Conservation (phyloP, 2,329 filamentous ascomycete species). For the Chaetoscypha palmicola region DNA sequence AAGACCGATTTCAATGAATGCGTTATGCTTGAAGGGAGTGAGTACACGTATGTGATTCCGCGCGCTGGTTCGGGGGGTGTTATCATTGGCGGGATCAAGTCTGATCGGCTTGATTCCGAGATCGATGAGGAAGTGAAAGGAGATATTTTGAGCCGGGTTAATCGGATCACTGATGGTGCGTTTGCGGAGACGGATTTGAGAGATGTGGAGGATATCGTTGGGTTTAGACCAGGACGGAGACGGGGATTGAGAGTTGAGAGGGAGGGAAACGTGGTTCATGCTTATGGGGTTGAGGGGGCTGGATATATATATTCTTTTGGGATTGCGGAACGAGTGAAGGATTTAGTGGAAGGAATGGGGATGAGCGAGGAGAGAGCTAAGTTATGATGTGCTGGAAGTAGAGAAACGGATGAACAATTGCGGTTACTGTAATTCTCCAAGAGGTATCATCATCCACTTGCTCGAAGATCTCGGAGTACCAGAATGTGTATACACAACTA, state of each 20-base stretch:
- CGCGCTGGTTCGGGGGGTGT: slow-evolving; percentile 19
- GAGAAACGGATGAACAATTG: no score
- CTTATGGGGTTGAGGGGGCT: slow-evolving; percentile 23
- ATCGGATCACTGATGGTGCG: slow-evolving; percentile 19
- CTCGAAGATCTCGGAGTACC: no score
- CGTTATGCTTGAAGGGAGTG: slow-evolving; percentile 22
- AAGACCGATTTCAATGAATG: slow-evolving; percentile 17
- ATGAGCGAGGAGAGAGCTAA: no score
- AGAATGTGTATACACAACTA: no score
- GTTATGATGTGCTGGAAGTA: no score
- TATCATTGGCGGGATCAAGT: slow-evolving; percentile 24
- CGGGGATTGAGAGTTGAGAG: slow-evolving; percentile 23
- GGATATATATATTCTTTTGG: slow-evolving; percentile 28
- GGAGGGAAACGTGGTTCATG: slow-evolving; percentile 21
- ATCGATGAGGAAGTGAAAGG: slow-evolving; percentile 19
- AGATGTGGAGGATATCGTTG: slow-evolving; percentile 20
- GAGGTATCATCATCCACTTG: no score
- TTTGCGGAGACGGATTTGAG: slow-evolving; percentile 18
- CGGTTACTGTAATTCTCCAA: no score
- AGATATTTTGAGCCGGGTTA: slow-evolving; percentile 23
- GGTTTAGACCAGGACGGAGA: slow-evolving; percentile 24
- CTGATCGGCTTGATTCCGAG: slow-evolving; percentile 20
- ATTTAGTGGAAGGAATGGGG: neutral
- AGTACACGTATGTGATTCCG: slow-evolving; percentile 26
- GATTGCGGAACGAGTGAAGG: slow-evolving; percentile 18